Base-by-base conservation (phyloP, 345 rosid species). In the Eucalyptus cloeziana region DNA sequence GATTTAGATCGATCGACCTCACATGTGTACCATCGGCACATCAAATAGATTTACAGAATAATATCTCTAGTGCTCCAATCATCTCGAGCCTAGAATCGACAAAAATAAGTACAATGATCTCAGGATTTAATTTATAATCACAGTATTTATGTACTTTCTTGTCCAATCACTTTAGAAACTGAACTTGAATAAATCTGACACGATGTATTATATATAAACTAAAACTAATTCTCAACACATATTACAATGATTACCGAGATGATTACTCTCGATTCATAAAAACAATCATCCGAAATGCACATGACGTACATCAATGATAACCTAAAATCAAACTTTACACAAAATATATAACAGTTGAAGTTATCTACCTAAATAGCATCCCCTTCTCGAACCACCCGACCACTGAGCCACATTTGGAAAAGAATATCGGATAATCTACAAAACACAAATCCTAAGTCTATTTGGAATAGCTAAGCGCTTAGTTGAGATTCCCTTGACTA, bases 251-350 rank as follows among this genome's bases (percentile, higher is more conserved):
- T 1, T 31, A 8, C 19, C 7, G 24, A 8, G 17, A 13, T n/a
- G 71, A 64, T 25, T 25, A 60, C 67, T 12, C 67, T 60, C 7
- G 31, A 60, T 25, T 60, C n/a, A 25, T 11, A 30, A 64, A 13
- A 64, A 13, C 16, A 64, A 64, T n/a, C 37, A n/a, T 30, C 19
- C 0, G 33, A 7, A 64, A 64, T 0, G 37, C 37, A n/a, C 0
- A 8, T 3, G 5, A n/a, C 3, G 10, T 64, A n/a, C 37, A 0
- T n/a, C 0, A 17, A 64, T 64, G 3, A 64, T n/a, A 30, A n/a
- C 37, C 37, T 7, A n/a, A 64, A 64, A n/a, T 8, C 5, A 8
- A 69, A 69, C 45, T 33, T 33, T 17, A 33, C 80, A 33, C 24
- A 5, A 33, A 33, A 1, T 33, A 19, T 33, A 17, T 33, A 5